Conservation (phyloP, 768 basidiomycete genomes). For the Leccinum fibrillosum region DNA sequence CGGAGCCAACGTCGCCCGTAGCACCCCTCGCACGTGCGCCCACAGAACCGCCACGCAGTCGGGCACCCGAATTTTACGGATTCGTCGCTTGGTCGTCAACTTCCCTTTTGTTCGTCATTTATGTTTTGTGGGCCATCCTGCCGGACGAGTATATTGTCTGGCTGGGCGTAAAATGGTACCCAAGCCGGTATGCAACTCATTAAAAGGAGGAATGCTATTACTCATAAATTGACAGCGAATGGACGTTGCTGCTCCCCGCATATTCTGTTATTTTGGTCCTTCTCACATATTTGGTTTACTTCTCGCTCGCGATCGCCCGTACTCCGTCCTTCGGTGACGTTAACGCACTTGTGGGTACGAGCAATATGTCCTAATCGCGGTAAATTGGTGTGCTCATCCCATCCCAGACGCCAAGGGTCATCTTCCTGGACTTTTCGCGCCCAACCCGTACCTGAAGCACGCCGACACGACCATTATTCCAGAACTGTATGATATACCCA, state of each 20-base stretch:
- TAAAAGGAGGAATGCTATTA: background rate
- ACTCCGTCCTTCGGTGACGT: slow-evolving; percentile 71
- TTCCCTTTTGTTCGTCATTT: slow-evolving; percentile 63
- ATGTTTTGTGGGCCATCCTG: slow-evolving; percentile 76
- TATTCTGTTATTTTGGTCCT: slow-evolving; percentile 70
- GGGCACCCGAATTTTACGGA: slow-evolving; percentile 86
- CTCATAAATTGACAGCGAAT: slow-evolving; percentile 55
- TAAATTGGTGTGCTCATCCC: slow-evolving; percentile 9
- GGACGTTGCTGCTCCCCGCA: slow-evolving; percentile 79
- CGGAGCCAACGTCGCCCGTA: slow-evolving; percentile 41
- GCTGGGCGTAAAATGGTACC: slow-evolving; percentile 80
- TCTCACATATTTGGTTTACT: slow-evolving; percentile 75
- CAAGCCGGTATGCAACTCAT: slow-evolving; percentile 58
- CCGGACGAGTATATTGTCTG: slow-evolving; percentile 67
- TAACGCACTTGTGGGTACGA: slow-evolving; percentile 63
- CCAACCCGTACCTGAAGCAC: slow-evolving; percentile 48
- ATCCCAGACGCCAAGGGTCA: slow-evolving; percentile 55
- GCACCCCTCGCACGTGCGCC: slow-evolving; percentile 44
- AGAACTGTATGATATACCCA: slow-evolving; percentile 78
- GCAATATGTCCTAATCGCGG: slow-evolving; percentile 8
- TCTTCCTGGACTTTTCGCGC: slow-evolving; percentile 37
- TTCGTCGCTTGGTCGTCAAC: slow-evolving; percentile 85
- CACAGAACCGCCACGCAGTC: slow-evolving; percentile 45
- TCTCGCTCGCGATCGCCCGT: slow-evolving; percentile 65
- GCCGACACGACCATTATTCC: slow-evolving; percentile 49